Conservation (phyloP, 345 rosid genomes). For the Garcia nutans region DNA sequence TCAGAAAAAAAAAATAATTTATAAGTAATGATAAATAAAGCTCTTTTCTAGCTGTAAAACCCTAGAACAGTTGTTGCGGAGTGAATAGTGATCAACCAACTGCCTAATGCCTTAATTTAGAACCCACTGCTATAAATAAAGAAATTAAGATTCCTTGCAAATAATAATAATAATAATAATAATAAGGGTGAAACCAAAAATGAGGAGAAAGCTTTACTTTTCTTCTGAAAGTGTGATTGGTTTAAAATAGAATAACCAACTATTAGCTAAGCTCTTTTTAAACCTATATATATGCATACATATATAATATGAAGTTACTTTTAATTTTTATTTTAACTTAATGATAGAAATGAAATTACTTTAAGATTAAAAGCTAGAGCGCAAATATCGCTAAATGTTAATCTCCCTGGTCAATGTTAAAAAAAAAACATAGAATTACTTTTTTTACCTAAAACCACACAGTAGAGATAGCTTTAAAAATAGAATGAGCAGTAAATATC, state of each 20-base stretch:
- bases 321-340: no score
- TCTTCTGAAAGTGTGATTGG: conserved; percentile 40
- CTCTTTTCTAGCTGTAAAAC: conserved; percentile 15
- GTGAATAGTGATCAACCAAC: conserved; percentile 50
- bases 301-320: no score
- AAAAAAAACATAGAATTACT: no score
- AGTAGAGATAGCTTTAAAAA: conserved; percentile 40
- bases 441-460: background rate
- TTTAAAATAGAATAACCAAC: conserved; percentile 48
- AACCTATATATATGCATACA: conserved; percentile 2
- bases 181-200: conserved; percentile 31
- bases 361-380: no score
- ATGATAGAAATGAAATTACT: no score
- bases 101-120: conserved; percentile 30
- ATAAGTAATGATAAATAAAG: no score
- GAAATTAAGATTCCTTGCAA: conserved; percentile 5
- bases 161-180: background rate
- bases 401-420: no score
- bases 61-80: conserved; percentile 32
- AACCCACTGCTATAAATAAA: no score
- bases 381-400: no score
- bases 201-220: conserved; percentile 37
- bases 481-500: conserved; percentile 37
- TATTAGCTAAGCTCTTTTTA: conserved; percentile 39
- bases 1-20: no score